Percentiles rank a stretch among this genome's conserved stretches.
Evolutionary conservation across 2,329 filamentous ascomycete genomes (phyloP).

Genomic region (Pyrenochaeta sp.): DNA sequence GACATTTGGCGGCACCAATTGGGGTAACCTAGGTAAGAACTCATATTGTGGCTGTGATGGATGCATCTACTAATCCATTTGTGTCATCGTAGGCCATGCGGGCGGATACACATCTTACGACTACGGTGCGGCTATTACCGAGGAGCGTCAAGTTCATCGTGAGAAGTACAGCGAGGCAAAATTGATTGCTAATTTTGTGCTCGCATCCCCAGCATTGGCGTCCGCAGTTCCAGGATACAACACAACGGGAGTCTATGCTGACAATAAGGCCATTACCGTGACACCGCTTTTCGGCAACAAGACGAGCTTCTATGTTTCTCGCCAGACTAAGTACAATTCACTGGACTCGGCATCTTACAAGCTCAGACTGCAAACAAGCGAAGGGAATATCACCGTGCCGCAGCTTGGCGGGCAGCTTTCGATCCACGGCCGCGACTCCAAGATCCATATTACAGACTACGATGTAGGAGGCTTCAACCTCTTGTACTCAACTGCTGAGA

Average conservation of each 20-base stretch:
- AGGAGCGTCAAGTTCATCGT: conserved; percentile 70
- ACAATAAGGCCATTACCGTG: conserved; percentile 59
- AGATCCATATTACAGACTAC: conserved; percentile 72
- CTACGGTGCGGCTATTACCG: conserved; percentile 69
- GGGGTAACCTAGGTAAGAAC: conserved; percentile 72
- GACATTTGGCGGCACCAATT: conserved; percentile 81
- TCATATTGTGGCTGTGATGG: no score
- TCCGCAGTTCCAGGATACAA: conserved; percentile 49
- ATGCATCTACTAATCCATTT: no score
- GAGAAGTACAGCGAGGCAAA: conserved; percentile 83
- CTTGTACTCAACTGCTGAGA: conserved; percentile 72
- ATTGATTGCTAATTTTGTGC: conserved; percentile 75
- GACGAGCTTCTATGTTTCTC: conserved; percentile 69
- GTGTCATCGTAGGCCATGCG: conserved; percentile 54
- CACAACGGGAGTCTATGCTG: conserved; percentile 25
- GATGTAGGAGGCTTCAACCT: conserved; percentile 64
- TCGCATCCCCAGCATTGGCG: conserved; percentile 73
- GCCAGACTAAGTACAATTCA: conserved; percentile 70
- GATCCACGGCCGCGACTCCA: conserved; percentile 69
- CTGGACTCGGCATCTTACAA: conserved; percentile 66
- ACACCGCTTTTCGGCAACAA: conserved; percentile 65
- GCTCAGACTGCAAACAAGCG: conserved; percentile 66
- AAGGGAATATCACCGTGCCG: conserved; percentile 62
- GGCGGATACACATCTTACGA: conserved; percentile 65
- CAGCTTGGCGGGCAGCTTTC: conserved; percentile 63